Evolutionary conservation across 805 yeast species (phyloP).

Genomic region (Kodamaea hsintzibuensis): DNA sequence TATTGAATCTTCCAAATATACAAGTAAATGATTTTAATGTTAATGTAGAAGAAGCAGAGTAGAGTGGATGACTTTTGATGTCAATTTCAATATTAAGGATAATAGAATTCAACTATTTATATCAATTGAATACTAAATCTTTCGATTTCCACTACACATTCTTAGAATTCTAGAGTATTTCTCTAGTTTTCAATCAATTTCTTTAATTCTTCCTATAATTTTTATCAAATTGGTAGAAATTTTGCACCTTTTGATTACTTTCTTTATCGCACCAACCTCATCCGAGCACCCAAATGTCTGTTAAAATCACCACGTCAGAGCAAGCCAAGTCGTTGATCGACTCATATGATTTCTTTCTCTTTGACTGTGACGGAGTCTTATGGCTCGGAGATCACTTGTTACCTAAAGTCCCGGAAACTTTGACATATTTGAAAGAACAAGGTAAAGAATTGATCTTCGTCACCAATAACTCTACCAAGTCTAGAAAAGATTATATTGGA

Average conservation of each 20-base stretch:
- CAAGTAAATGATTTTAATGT: too few species aligned
- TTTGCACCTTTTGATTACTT: background rate
- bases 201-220: background rate
- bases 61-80: too few species aligned
- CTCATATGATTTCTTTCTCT: constrained; percentile 79
- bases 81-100: too few species aligned
- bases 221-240: background rate
- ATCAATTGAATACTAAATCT: too few species aligned
- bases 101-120: too few species aligned
- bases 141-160: too few species aligned
- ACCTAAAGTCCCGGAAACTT: constrained; percentile 77
- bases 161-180: too few species aligned
- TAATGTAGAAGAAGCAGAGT: too few species aligned
- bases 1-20: too few species aligned
- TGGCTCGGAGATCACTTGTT: constrained; percentile 87
- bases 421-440: constrained; percentile 52
- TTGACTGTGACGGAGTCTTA: constrained; percentile 97
- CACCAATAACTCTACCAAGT: constrained; percentile 93
- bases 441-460: constrained; percentile 83
- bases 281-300: constrained; percentile 39
- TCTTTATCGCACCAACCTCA: background rate
- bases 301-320: constrained; percentile 47
- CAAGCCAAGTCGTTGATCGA: constrained; percentile 58
- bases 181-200: too few species aligned
- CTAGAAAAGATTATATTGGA: constrained; percentile 70